phyloP scores from a whole-genome alignment of 106 monocot species.

The Platanthera guangdongensis region DNA sequence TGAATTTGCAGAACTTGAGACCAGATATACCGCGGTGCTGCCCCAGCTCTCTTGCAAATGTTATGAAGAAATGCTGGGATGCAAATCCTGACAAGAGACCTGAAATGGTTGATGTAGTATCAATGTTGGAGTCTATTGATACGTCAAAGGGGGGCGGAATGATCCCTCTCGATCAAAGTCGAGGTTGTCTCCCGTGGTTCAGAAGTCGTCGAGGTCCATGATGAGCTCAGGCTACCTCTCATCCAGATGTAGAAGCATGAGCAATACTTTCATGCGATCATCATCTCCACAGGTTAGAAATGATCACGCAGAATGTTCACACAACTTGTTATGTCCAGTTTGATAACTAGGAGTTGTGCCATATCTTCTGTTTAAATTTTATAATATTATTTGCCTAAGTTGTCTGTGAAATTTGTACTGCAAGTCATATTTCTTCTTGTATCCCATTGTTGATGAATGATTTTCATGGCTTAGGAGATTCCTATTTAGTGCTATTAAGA shows the following conservation, averaged over 20 bases:
- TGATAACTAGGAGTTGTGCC: background rate
- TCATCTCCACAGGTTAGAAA: background rate
- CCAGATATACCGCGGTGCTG: constrained; percentile 30
- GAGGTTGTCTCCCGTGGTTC: constrained; percentile 22
- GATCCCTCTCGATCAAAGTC: constrained; percentile 23
- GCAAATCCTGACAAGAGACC: constrained; percentile 24
- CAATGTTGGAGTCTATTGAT: constrained; percentile 28
- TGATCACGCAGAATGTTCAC: background rate
- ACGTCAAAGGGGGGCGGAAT: constrained; percentile 26
- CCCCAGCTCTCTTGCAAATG: constrained; percentile 23
- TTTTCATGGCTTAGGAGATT: background rate
- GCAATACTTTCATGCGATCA: background rate
- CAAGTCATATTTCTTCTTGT: background rate
- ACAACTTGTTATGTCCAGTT: background rate
- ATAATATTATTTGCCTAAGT: background rate
- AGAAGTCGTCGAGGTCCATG: constrained; percentile 13
- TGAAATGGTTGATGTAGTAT: constrained; percentile 22
- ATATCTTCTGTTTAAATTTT: background rate
- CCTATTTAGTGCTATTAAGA: background rate
- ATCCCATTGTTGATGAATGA: background rate
- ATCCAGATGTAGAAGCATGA: background rate
- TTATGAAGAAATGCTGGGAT: constrained; percentile 31
- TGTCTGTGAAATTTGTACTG: background rate
- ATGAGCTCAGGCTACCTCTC: background rate
- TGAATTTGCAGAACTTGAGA: constrained; percentile 21